Evolutionary conservation across 1,139 yeast genomes (phyloP), one percentile per base, ranked within the genome.

Genomic region (Sugiyamaella paludigena): DNA sequence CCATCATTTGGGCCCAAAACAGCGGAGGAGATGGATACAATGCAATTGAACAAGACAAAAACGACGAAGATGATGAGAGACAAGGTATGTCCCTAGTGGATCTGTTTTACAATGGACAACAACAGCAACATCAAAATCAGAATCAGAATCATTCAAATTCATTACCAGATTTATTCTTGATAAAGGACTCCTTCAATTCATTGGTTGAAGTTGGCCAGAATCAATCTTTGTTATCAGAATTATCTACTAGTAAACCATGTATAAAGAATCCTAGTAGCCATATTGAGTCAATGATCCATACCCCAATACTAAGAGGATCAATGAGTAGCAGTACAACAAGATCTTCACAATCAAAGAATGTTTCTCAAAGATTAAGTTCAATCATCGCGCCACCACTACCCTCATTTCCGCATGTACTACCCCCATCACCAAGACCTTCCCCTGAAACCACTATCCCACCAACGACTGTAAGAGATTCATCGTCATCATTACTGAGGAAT

Each of bases 201-300:
- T 24, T 42, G 40, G 16, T 28, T 35, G 19, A 16, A 24, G 28
- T 5, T 15, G 28, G 27, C n/a, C 45, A 40, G 26, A 35, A 29
- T 16, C 45, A 42, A 24, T 42, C 45, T 4, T 35, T 35, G 10
- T 42, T 40, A 35, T 40, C 45, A 15, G 45, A 35, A 13, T 13
- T 42, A n/a, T 42, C 30, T 29, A 19, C 34, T 5, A 19, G 16
- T 24, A n/a, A 32, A 10, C 36, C 36, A 7, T 7, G 13, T 11
- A 10, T 24, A 3, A 38, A 38, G 34, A 16, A 6, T 16, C 11
- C 9, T 13, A 5, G 27, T 12, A 27, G 28, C 26, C 38, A 12
- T 15, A 8, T 13, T 33, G 15, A 26, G 10, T 31, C 6, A 38
- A 41, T 13, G 27, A n/a, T 9, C 5, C 24, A 3, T 4, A 19